Conservation (phyloP, 805 yeast species). For the Kregervanrija pseudodelftensis region DNA sequence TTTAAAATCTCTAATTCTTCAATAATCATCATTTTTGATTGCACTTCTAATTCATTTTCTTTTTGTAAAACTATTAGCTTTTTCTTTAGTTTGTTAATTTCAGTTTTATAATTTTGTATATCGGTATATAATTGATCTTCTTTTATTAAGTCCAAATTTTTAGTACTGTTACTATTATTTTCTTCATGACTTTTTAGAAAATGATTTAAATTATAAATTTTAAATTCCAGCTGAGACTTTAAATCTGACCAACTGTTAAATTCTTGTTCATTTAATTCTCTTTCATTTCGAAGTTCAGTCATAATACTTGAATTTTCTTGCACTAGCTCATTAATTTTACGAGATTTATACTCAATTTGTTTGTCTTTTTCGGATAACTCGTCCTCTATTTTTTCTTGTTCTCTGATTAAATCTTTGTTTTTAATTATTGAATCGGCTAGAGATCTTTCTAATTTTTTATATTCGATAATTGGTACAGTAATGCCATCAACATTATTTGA, state of each 20-base stretch:
- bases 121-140: conserved; percentile 8
- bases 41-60: conserved; percentile 46
- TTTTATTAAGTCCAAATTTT: conserved; percentile 1
- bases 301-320: conserved; percentile 18
- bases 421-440: conserved; percentile 25
- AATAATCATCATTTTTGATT: conserved; percentile 43
- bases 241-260: conserved; percentile 23
- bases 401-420: conserved; percentile 25
- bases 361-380: conserved; percentile 26
- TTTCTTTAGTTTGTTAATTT: conserved; percentile 20
- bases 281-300: conserved; percentile 22
- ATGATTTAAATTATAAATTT: conserved; percentile 18
- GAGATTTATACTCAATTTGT: conserved; percentile 17
- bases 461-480: conserved; percentile 9
- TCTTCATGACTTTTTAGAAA: conserved; percentile 6
- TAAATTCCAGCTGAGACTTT: conserved; percentile 21
- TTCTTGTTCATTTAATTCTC: conserved; percentile 25
- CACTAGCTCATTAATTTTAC: conserved; percentile 21
- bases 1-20: conserved; percentile 47
- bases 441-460: conserved; percentile 21
- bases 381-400: conserved; percentile 29
- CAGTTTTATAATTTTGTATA: conserved; percentile 10
- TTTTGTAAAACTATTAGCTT: conserved; percentile 34
- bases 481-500: neutral
- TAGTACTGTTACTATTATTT: neutral